phyloP scores from a whole-genome alignment of 352 stramenopile genomes.

The Phytopythium ostracodes region DNA sequence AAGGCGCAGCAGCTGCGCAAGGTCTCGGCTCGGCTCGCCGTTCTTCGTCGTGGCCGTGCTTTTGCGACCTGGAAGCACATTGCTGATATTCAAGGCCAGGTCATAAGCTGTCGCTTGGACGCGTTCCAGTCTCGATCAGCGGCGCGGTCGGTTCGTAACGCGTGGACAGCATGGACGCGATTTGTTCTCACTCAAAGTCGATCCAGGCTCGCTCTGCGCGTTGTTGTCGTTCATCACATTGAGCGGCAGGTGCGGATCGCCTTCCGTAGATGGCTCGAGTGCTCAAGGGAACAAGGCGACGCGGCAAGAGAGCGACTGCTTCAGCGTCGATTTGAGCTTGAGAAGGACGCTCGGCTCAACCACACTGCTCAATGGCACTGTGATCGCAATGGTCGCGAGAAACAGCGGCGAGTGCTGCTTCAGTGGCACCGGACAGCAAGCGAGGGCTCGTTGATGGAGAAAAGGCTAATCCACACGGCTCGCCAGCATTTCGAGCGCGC shows the following conservation, averaged over 20 bases:
- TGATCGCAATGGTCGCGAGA: not conserved
- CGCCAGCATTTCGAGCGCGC: not conserved
- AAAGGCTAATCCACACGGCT: not conserved
- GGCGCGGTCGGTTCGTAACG: slow-evolving; percentile 11
- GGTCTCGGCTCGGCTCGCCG: slow-evolving; percentile 13
- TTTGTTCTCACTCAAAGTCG: slow-evolving; percentile 2
- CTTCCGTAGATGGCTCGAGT: slow-evolving; percentile 19
- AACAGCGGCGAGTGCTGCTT: not conserved
- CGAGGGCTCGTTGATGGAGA: not conserved
- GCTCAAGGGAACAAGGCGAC: not conserved
- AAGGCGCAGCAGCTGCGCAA: slow-evolving; percentile 27
- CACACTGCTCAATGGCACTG: not conserved
- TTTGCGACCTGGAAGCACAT: slow-evolving; percentile 36
- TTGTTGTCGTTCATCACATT: slow-evolving; percentile 9
- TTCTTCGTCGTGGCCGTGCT: slow-evolving; percentile 24
- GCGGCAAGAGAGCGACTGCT: not conserved
- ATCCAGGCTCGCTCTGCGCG: slow-evolving; percentile 9
- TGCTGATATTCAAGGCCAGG: slow-evolving; percentile 21
- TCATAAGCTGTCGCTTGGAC: slow-evolving; percentile 36
- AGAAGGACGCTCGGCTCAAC: not conserved
- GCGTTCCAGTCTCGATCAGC: slow-evolving; percentile 35
- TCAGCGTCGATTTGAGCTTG: not conserved
- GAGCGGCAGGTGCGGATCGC: not conserved
- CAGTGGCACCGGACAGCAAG: not conserved
- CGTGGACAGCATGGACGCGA: slow-evolving; percentile 25